These are phyloP conservation scores for Aristolochia californica DNA, from an alignment of 164 flowering plant species.

Conservation along the genomic window DNA sequence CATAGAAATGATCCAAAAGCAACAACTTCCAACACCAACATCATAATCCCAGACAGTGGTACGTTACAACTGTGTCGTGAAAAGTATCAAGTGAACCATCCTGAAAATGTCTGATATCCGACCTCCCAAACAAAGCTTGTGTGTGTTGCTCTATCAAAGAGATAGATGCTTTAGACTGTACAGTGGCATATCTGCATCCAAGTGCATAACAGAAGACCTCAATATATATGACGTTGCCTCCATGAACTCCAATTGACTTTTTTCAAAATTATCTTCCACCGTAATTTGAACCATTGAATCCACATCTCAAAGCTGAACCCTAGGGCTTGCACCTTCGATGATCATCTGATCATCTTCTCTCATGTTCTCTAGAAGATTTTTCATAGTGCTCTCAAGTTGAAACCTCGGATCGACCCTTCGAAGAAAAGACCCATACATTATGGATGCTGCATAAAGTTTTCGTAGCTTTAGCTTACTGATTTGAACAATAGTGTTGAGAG, in stretches of 20 bases:
- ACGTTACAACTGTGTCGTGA: slow-evolving; percentile 56
- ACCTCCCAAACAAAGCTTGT: slow-evolving; percentile 86
- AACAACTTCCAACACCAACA: slow-evolving; percentile 82
- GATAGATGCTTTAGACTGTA: slow-evolving; percentile 76
- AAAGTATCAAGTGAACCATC: slow-evolving; percentile 62
- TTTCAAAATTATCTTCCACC: slow-evolving; percentile 28
- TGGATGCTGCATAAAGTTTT: slow-evolving; percentile 93
- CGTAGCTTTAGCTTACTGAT: slow-evolving; percentile 87
- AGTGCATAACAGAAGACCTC: slow-evolving; percentile 81
- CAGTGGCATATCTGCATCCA: slow-evolving; percentile 84
- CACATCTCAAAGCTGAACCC: slow-evolving; percentile 55
- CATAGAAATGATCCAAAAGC: slow-evolving; percentile 88
- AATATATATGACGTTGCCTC: slow-evolving; percentile 39
- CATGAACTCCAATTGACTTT: slow-evolving; percentile 14
- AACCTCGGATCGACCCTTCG: slow-evolving; percentile 77
- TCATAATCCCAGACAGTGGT: slow-evolving; percentile 58
- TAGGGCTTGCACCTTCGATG: slow-evolving; percentile 25
- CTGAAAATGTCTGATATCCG: slow-evolving; percentile 49
- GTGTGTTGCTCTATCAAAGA: slow-evolving; percentile 87
- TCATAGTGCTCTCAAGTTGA: slow-evolving; percentile 77
- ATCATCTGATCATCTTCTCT: slow-evolving; percentile 20
- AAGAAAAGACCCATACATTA: slow-evolving; percentile 93
- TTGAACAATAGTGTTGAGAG: slow-evolving; percentile 40
- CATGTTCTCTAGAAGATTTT: slow-evolving; percentile 49
- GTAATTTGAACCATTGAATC: slow-evolving; percentile 45